Evolutionary conservation across 345 rosid genomes (phyloP).

Genomic region (Isatis tinctoria): DNA sequence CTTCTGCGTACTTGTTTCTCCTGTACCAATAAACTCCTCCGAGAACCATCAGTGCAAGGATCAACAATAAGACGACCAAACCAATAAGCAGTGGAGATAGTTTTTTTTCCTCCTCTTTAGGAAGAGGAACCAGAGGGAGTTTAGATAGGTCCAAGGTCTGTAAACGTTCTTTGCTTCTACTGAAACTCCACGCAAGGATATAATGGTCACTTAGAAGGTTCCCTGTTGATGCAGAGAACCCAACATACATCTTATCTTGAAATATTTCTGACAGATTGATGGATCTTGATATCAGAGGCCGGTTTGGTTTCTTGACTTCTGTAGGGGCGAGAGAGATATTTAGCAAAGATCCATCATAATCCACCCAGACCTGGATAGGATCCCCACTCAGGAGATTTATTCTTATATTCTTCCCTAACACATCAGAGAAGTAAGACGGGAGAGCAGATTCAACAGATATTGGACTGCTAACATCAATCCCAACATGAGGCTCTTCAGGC

Average conservation of each 20-base stretch:
- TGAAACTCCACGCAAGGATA: conserved; percentile 65
- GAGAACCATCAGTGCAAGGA: neutral
- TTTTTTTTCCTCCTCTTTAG: conserved; percentile 3
- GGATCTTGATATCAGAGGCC: conserved; percentile 42
- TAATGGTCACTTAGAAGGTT: conserved; percentile 29
- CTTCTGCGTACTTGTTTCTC: conserved; percentile 33
- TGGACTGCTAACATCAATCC: conserved; percentile 20
- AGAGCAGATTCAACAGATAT: conserved; percentile 12
- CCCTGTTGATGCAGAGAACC: conserved; percentile 55
- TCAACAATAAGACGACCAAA: conserved; percentile 5
- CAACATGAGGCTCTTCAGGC: conserved; percentile 43
- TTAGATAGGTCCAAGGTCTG: conserved; percentile 34
- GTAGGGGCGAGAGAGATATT: conserved; percentile 40
- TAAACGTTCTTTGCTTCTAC: conserved; percentile 21
- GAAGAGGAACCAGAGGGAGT: conserved; percentile 50
- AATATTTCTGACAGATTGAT: conserved; percentile 39
- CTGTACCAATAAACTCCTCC: conserved; percentile 15
- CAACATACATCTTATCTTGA: conserved; percentile 38
- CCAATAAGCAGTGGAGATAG: conserved; percentile 17
- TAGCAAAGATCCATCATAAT: conserved; percentile 37
- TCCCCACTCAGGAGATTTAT: conserved; percentile 39
- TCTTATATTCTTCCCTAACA: neutral
- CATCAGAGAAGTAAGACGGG: neutral
- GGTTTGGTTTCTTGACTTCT: conserved; percentile 26
- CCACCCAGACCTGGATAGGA: conserved; percentile 41